These are phyloP conservation scores for Tylopilus sp. DNA, from an alignment of 768 basidiomycete species.

Conservation along the genomic window DNA sequence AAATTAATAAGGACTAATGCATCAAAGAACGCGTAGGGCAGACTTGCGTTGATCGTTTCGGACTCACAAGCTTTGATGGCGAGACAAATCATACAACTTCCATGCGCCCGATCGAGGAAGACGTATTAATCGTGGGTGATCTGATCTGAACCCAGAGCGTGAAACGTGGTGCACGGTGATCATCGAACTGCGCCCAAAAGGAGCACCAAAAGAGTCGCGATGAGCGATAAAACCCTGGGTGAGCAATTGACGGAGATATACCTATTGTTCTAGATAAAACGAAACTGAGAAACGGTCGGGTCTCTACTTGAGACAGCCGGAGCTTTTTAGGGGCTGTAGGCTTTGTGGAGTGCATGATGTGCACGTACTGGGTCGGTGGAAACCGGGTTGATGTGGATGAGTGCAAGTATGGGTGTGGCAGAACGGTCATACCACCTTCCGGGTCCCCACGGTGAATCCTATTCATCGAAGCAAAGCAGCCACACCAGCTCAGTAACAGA, in stretches of 20 bases:
- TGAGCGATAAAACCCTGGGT: constrained; percentile 1
- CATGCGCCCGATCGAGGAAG: background rate
- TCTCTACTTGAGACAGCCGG: background rate
- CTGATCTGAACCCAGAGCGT: background rate
- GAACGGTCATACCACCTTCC: background rate
- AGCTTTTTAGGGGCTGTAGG: background rate
- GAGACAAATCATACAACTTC: background rate
- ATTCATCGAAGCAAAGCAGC: background rate
- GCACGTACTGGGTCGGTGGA: background rate
- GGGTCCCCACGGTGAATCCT: background rate
- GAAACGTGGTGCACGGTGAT: background rate
- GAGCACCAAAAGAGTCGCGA: background rate
- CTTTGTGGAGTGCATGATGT: background rate
- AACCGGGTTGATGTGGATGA: background rate
- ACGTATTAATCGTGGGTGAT: background rate
- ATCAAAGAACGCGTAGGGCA: background rate
- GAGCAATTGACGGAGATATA: background rate
- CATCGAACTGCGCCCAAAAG: background rate
- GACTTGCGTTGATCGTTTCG: background rate
- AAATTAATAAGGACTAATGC: background rate
- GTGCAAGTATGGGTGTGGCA: background rate
- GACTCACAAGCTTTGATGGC: background rate
- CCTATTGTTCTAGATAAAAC: background rate
- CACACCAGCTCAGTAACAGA: background rate
- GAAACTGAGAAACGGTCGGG: background rate